phyloP scores from a whole-genome alignment of 257 asterid species.

The Solanum tarijense region DNA sequence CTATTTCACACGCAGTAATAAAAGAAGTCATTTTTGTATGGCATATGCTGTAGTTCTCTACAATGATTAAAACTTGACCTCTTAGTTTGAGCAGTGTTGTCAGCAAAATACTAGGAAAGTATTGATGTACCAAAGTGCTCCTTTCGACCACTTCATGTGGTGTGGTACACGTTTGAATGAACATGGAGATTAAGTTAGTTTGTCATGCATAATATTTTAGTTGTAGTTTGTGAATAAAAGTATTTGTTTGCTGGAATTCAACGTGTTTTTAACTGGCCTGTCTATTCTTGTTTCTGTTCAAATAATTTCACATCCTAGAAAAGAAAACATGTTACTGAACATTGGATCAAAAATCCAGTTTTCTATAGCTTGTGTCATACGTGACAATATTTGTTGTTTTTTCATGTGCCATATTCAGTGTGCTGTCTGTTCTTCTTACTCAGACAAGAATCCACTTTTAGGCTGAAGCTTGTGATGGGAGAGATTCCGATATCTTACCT shows the following conservation, averaged over 20 bases:
- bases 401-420: neutral
- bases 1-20: neutral
- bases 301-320: neutral
- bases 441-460: constrained; percentile 9
- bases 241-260: neutral
- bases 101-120: neutral
- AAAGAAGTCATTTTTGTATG: neutral
- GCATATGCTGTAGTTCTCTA: neutral
- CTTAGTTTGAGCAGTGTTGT: neutral
- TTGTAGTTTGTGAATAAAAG: neutral
- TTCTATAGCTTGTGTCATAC: neutral
- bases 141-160: neutral
- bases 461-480: constrained; percentile 29
- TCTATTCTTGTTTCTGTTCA: neutral
- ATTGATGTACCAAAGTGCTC: neutral
- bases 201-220: neutral
- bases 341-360: neutral
- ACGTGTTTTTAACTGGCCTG: neutral
- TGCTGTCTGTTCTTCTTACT: neutral
- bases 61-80: neutral
- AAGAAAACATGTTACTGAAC: neutral
- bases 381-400: neutral
- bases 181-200: neutral
- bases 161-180: neutral
- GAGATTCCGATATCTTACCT: constrained; percentile 33